Percentiles rank a stretch among this genome's conserved stretches.
phyloP scores from a whole-genome alignment of 192 early-diverging fungal genomes.

The Lobosporangium transversale region DNA sequence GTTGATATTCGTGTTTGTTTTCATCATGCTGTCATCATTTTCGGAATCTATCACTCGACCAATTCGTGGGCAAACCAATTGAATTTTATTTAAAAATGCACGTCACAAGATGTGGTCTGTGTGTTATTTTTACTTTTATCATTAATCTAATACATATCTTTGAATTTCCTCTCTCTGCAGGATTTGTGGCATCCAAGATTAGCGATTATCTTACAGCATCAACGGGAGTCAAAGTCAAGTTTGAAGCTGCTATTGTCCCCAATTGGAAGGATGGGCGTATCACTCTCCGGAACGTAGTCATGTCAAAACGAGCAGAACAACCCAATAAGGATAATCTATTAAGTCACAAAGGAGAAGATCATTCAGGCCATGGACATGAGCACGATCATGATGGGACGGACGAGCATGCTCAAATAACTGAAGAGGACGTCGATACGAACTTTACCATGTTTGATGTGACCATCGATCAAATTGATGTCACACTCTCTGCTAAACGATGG shows the following conservation, averaged over 20 bases:
- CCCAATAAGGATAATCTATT: neutral
- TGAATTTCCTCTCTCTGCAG: conserved; percentile 43
- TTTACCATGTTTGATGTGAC: conserved; percentile 91
- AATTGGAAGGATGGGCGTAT: conserved; percentile 93
- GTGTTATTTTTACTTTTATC: neutral
- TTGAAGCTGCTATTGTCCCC: conserved; percentile 92
- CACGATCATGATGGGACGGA: conserved; percentile 42
- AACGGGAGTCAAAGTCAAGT: conserved; percentile 85
- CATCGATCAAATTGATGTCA: conserved; percentile 83
- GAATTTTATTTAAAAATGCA: conserved; percentile 7
- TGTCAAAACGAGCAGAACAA: conserved; percentile 41
- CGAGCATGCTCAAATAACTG: conserved; percentile 16
- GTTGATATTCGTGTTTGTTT: no score
- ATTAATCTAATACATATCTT: no score
- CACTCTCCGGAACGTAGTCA: conserved; percentile 82
- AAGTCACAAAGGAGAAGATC: conserved; percentile 43
- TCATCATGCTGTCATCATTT: no score
- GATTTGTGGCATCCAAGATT: conserved; percentile 82
- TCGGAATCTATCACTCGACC: no score
- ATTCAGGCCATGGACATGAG: conserved; percentile 46
- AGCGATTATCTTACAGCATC: conserved; percentile 80
- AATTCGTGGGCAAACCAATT: neutral
- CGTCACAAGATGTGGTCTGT: conserved; percentile 17
- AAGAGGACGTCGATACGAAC: conserved; percentile 72
- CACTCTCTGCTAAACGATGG: conserved; percentile 88